Conservation (phyloP, 495 filamentous ascomycete species). For the Aspergillus heteromorphus region DNA sequence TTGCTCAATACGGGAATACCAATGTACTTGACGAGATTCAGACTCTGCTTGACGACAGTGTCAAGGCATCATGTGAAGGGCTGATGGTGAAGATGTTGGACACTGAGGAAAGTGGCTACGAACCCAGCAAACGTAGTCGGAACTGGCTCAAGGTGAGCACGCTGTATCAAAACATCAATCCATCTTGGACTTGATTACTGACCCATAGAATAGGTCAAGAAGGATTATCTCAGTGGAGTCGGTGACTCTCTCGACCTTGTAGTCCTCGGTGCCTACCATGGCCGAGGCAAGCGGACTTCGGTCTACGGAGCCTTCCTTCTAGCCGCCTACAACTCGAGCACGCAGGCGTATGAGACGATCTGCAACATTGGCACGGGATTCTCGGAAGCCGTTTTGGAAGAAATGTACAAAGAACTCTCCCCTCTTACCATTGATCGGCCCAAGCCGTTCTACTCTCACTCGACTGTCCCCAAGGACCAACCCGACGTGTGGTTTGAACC, state of each 20-base stretch:
- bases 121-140: conserved; percentile 88
- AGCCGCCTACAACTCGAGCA: conserved; percentile 79
- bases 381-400: conserved; percentile 78
- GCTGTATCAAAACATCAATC: neutral
- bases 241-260: conserved; percentile 97
- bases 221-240: conserved; percentile 89
- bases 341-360: conserved; percentile 82
- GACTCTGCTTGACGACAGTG: conserved; percentile 80
- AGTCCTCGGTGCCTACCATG: conserved; percentile 89
- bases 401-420: conserved; percentile 67
- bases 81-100: conserved; percentile 99
- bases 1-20: conserved; percentile 84
- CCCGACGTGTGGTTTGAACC: conserved; percentile 99
- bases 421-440: conserved; percentile 75
- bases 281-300: conserved; percentile 89
- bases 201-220: conserved; percentile 64
- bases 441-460: conserved; percentile 92
- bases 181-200: conserved; percentile 5
- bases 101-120: conserved; percentile 83
- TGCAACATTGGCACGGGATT: conserved; percentile 99
- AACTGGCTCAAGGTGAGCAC: conserved; percentile 89
- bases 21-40: conserved; percentile 90
- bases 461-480: conserved; percentile 76
- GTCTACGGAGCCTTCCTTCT: conserved; percentile 94
- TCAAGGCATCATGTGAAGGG: conserved; percentile 93